A percentile compares a stretch with the other conserved stretches of the same genome.
phyloP scores from a whole-genome alignment of 2,329 filamentous ascomycete genomes.

The Fusarium caatingaense region DNA sequence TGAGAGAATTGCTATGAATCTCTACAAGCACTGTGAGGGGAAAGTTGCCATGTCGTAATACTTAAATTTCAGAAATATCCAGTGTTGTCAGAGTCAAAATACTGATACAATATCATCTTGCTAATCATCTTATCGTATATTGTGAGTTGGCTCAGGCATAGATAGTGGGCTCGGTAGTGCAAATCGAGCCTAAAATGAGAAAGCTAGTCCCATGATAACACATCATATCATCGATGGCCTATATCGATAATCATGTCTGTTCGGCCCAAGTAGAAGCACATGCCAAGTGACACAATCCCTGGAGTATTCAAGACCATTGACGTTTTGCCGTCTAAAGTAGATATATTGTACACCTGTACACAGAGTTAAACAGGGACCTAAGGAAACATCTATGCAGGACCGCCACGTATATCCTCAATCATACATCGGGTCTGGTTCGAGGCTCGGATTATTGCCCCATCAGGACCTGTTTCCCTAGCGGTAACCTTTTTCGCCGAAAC shows the following conservation, averaged over 20 bases:
- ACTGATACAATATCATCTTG: background rate
- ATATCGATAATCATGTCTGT: background rate
- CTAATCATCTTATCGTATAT: background rate
- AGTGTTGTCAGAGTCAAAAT: background rate
- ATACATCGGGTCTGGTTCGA: conserved; percentile 52
- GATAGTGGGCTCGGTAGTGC: background rate
- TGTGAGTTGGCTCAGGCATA: background rate
- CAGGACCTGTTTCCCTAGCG: conserved; percentile 41
- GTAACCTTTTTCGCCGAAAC: conserved; percentile 42
- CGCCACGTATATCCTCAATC: conserved; percentile 56
- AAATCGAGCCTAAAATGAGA: conserved; percentile 4
- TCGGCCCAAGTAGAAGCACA: conserved; percentile 1
- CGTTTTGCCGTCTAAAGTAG: conserved; percentile 58
- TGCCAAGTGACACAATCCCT: conserved; percentile 19
- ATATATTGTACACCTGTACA: conserved; percentile 67
- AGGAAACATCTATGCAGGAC: conserved; percentile 64
- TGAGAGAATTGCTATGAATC: background rate
- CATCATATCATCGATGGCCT: conserved; percentile 11
- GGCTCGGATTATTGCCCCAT: conserved; percentile 46
- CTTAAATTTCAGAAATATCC: background rate
- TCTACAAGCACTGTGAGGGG: background rate
- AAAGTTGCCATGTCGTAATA: background rate
- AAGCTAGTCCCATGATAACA: background rate
- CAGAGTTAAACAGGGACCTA: conserved; percentile 57
- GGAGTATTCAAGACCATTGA: conserved; percentile 34